These are phyloP conservation scores for Kodamaea alishanica DNA, from an alignment of 1,139 yeast genomes.

Conservation along the genomic window DNA sequence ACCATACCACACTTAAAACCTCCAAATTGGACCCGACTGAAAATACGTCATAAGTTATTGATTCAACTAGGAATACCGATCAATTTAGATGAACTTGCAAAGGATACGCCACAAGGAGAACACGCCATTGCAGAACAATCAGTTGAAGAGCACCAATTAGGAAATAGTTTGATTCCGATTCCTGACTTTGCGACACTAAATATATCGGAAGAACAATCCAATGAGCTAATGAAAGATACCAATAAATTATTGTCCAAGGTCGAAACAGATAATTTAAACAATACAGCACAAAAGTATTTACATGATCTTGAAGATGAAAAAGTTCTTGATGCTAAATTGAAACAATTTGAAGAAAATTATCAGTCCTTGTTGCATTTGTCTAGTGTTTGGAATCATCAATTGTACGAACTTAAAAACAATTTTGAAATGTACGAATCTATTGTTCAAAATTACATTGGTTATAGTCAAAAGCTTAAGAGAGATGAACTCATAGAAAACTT, in stretches of 20 bases:
- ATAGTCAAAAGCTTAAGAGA: conserved; percentile 56
- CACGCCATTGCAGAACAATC: neutral
- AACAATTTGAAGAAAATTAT: conserved; percentile 27
- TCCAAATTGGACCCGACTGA: conserved; percentile 57
- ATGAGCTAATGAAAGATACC: conserved; percentile 21
- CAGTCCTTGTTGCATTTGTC: conserved; percentile 32
- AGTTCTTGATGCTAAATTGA: conserved; percentile 26
- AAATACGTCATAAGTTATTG: conserved; percentile 53
- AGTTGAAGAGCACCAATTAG: neutral
- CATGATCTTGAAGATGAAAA: conserved; percentile 18
- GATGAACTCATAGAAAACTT: conserved; percentile 44
- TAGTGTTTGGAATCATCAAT: conserved; percentile 49
- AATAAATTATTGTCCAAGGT: conserved; percentile 26
- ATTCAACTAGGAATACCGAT: conserved; percentile 58
- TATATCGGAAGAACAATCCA: conserved; percentile 19
- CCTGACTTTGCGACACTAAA: conserved; percentile 26
- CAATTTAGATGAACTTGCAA: conserved; percentile 47
- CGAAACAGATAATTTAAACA: conserved; percentile 36
- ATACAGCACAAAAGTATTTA: conserved; percentile 30
- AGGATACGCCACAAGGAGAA: conserved; percentile 2
- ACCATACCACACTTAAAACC: conserved; percentile 44
- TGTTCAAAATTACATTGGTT: conserved; percentile 67
- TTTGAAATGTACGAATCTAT: conserved; percentile 66
- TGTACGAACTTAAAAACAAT: conserved; percentile 43
- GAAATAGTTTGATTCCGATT: conserved; percentile 6